A percentile compares a stretch with the other conserved stretches of the same genome.
phyloP scores from a whole-genome alignment of 768 basidiomycete species.

The Collybia sp. region DNA sequence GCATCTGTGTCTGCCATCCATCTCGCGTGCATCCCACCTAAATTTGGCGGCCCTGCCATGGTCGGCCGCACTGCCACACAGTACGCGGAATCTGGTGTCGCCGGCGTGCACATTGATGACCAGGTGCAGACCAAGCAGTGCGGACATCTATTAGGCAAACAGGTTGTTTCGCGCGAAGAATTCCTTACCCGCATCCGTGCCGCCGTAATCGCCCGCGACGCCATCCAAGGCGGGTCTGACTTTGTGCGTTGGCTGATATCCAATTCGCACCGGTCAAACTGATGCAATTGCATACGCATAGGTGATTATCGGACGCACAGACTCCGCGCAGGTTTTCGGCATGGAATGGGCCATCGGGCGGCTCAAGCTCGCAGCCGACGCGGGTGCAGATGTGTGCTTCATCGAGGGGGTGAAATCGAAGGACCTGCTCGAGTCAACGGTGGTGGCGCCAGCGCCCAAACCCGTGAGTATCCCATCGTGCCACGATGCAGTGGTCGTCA shows the following conservation, averaged over 20 bases:
- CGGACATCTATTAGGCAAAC: slow-evolving; percentile 77
- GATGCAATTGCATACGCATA: slow-evolving; percentile 12
- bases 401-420: slow-evolving; percentile 74
- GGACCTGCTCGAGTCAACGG: slow-evolving; percentile 58
- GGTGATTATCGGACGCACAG: slow-evolving; percentile 74
- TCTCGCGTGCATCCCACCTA: slow-evolving; percentile 6
- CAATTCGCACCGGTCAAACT: neutral
- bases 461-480: slow-evolving; percentile 36
- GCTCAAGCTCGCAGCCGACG: slow-evolving; percentile 65
- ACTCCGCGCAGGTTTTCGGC: slow-evolving; percentile 73
- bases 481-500: neutral
- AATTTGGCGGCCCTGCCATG: slow-evolving; percentile 71
- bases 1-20: slow-evolving; percentile 3
- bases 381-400: slow-evolving; percentile 78
- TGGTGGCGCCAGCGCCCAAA: slow-evolving; percentile 65
- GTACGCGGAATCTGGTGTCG: slow-evolving; percentile 66
- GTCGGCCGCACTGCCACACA: slow-evolving; percentile 73
- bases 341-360: slow-evolving; percentile 72
- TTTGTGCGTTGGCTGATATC: slow-evolving; percentile 39
- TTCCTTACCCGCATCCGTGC: slow-evolving; percentile 72
- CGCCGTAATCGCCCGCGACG: slow-evolving; percentile 71
- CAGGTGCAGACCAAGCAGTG: slow-evolving; percentile 82
- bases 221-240: slow-evolving; percentile 70
- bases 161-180: slow-evolving; percentile 76
- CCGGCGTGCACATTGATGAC: slow-evolving; percentile 76